Base-by-base conservation (phyloP, 371 early-diverging fungal genomes). In the Chytridiales sp. region DNA sequence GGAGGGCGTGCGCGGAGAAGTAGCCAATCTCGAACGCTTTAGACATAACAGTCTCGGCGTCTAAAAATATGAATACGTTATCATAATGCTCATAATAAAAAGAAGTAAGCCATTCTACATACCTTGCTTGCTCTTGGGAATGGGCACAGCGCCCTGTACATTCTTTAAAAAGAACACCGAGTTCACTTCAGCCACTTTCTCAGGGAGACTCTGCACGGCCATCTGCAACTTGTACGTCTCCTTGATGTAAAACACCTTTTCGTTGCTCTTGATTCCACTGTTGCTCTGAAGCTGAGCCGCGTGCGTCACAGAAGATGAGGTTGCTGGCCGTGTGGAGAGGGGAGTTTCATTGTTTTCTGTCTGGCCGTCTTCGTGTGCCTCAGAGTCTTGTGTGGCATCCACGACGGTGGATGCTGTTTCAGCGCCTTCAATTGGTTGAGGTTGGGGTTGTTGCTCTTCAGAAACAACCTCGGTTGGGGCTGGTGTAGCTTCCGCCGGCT, bases 101-200 rank as follows among this genome's bases (percentile, higher is more conserved):
- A 50, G 22, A 46, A 32, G 11, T 22, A 60, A 27, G 32, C 29
- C 46, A 56, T 40, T 9, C 2, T 36, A 39, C 56, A 42, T 56
- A 75, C 79, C 77, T 27, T 61, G 56, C 13, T 52, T 29, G 29
- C 62, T 56, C 32, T 60, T 59, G 13, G 76, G 76, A 19, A 58
- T 30, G 2, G 74, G 74, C 29, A 81, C 64, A 13, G 75, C 41
- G 2, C 78, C 79, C 4, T 39, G 15, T 6, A 47, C 40, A 55
- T 79, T 78, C 27, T 75, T 63, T n/a, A 81, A 40, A 31, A 81
- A 76, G 49, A 67, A 81, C 31, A 81, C 67, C 0, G 73, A 66
- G 52, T 79, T 79, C 31, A 76, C 68, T 34, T 81, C 80, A 9
- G 77, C 59, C 8, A 75, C 57, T 32, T 72, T 61, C 41, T 79